A percentile compares a stretch with the other conserved stretches of the same genome.
Evolutionary conservation across 2,329 filamentous ascomycete species (phyloP).

Genomic region (Pseudopithomyces chartarum): DNA sequence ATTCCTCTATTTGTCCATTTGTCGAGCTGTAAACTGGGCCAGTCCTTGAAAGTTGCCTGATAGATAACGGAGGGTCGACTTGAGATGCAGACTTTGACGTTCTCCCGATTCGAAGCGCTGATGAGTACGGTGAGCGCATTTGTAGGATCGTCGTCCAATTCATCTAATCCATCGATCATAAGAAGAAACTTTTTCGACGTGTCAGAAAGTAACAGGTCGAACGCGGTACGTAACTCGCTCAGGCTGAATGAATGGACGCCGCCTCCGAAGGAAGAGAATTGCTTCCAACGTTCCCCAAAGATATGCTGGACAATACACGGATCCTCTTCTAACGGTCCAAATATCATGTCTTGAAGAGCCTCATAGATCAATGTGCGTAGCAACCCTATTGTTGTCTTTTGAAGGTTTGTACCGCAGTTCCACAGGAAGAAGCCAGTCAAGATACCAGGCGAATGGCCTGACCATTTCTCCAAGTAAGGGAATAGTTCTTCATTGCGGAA

Average conservation of each 20-base stretch:
- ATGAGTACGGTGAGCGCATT: slow-evolving; percentile 28
- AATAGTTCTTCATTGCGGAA: slow-evolving; percentile 33
- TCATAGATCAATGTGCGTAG: slow-evolving; percentile 36
- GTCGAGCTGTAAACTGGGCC: slow-evolving; percentile 28
- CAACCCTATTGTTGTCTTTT: slow-evolving; percentile 31
- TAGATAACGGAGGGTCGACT: slow-evolving; percentile 28
- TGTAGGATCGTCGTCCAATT: slow-evolving; percentile 27
- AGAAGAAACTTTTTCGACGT: slow-evolving; percentile 37
- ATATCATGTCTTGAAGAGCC: slow-evolving; percentile 38
- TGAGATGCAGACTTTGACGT: slow-evolving; percentile 41
- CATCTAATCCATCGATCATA: slow-evolving; percentile 39
- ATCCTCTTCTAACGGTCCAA: slow-evolving; percentile 33
- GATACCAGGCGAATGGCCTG: slow-evolving; percentile 30
- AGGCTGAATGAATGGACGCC: slow-evolving; percentile 28
- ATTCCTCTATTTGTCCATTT: slow-evolving; percentile 26
- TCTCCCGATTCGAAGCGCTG: slow-evolving; percentile 24
- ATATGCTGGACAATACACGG: slow-evolving; percentile 27
- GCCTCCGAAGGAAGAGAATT: slow-evolving; percentile 34
- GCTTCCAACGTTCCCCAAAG: slow-evolving; percentile 35
- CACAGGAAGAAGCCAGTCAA: slow-evolving; percentile 54
- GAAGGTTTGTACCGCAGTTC: slow-evolving; percentile 39
- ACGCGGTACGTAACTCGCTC: slow-evolving; percentile 26
- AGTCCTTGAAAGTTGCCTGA: slow-evolving; percentile 27
- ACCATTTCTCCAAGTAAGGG: slow-evolving; percentile 34
- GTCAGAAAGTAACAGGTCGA: slow-evolving; percentile 35